Base-by-base conservation (phyloP, 805 yeast species). In the Candida loeiensis region DNA sequence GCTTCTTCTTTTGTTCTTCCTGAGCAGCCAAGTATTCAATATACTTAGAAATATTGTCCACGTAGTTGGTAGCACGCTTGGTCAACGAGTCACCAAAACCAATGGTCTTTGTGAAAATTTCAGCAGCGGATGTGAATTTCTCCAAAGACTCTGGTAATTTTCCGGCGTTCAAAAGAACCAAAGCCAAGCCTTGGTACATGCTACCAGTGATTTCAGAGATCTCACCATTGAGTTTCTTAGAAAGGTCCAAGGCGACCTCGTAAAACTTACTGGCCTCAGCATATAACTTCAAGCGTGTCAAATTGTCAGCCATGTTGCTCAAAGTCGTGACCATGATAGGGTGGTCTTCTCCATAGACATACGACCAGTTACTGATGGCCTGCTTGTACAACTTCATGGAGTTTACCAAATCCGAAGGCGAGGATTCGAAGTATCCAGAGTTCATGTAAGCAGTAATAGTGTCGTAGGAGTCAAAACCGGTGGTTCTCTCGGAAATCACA, bases 401-500 rank as follows among this genome's bases (percentile, higher is more conserved):
- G 47, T 83, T 81, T 24, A 69, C 62, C 28, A 76, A 64, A 50
- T 79, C 77, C 25, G 77, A 77, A 48, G 77, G 75, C 7, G 76
- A 64, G 29, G 79, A 66, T 60, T 90, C 96, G 53, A 76, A 73
- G 54, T 72, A 75, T 1, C 93, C 95, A 49, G 90, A 66, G 61
- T 87, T 88, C 51, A 81, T 71, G 57, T 83, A 77, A 29, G 86
- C 69, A 48, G 87, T 74, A 27, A 87, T 61, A 18, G 90, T 76
- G 47, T 88, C 91, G 53, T 76, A 77, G 11, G 93, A 77, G 56
- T 91, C 98, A 46, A 80, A 61, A 45, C 99, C 99, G 37, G 69
- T 61, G 9, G 80, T 73, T 64, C 98, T 80, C 69, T 91, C 98
- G 44, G 81, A 72, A 45, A 89, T 77, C 28, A 78, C 67, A 45